Base-by-base conservation (phyloP, 2,329 filamentous ascomycete species). In the Bimuria novae-zelandiae region DNA sequence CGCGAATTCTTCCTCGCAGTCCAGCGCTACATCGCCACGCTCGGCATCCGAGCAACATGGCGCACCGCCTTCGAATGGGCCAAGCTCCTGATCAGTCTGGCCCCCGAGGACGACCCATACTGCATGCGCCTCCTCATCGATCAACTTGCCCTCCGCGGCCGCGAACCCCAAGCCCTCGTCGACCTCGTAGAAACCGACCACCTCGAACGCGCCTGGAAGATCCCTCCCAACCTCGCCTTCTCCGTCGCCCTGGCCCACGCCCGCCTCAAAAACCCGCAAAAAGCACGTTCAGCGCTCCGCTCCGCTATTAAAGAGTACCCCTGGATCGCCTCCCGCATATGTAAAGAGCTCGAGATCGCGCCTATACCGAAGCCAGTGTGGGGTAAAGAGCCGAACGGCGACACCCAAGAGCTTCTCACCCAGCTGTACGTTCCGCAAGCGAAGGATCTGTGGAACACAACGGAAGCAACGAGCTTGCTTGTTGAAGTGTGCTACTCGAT, bases 51-150 rank as follows among this genome's bases (percentile, higher is more conserved):
- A 63, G 92, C 92, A n/a, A 97, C 93, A 1, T 96, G 91, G 80
- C 84, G 92, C 41, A 97, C 94, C 0, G 91, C 92, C 0, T 85
- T 96, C 42, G 94, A 97, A 73, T 99, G 94, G 92, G 84, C 90
- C 6, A 96, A 94, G 75, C 76, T 97, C 5, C 79, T 97, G 8
- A 80, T 95, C 25, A 84, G 87, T 52, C 75, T 97, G 53, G 85
- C 92, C 61, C 85, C 86, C 3, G 77, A 81, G 42, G 77, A 80
- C 3, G 94, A 99, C 68, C 92, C 92, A 0, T 97, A 96, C 65
- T 89, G 85, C 41, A 84, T 96, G 67, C 82, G 87, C 55, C 83
- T 96, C 50, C 82, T 91, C 57, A 84, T 96, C 43, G 93, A 97
- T 68, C 85, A 91, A 58, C 81, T 96, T 48, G 91, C 92, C 1